These are phyloP conservation scores for Fusarium floridanum DNA, from an alignment of 2,329 filamentous ascomycete species.

Conservation along the genomic window DNA sequence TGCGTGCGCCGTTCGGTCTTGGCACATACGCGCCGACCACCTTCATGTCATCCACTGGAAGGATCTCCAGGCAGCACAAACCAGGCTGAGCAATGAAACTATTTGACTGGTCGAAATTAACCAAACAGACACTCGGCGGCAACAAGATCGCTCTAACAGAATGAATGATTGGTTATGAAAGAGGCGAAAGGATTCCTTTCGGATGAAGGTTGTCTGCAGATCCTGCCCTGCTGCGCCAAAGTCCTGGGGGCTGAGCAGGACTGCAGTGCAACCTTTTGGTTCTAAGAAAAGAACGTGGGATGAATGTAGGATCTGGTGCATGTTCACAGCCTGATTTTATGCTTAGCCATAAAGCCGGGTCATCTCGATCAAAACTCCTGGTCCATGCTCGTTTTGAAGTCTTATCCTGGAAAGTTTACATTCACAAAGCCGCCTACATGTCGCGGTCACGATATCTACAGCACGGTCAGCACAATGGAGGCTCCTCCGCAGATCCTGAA, in stretches of 20 bases:
- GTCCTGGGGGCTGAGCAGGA: not conserved
- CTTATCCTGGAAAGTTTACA: too few relatives aligned
- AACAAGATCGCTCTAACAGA: not conserved
- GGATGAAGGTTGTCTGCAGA: not conserved
- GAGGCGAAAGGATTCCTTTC: not conserved
- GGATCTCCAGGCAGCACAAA: not conserved
- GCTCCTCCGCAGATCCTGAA: not conserved
- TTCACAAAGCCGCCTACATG: not conserved
- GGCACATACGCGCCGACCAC: not conserved
- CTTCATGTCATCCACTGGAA: not conserved
- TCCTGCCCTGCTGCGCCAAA: not conserved
- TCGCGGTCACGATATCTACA: not conserved
- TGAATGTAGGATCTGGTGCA: not conserved
- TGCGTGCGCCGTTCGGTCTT: not conserved
- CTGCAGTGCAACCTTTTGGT: not conserved
- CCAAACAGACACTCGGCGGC: not conserved
- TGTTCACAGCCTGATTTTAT: not conserved
- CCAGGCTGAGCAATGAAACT: not conserved
- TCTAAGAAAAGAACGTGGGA: not conserved
- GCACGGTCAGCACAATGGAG: not conserved
- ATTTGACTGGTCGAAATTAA: not conserved
- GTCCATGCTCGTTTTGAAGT: too few relatives aligned
- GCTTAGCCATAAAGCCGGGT: not conserved
- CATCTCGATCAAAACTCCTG: not conserved
- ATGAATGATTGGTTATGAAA: not conserved